Percentiles rank a stretch among this genome's conserved stretches.
These are phyloP conservation scores for Lindgomyces ingoldianus DNA, from an alignment of 495 filamentous ascomycete species.

Conservation along the genomic window DNA sequence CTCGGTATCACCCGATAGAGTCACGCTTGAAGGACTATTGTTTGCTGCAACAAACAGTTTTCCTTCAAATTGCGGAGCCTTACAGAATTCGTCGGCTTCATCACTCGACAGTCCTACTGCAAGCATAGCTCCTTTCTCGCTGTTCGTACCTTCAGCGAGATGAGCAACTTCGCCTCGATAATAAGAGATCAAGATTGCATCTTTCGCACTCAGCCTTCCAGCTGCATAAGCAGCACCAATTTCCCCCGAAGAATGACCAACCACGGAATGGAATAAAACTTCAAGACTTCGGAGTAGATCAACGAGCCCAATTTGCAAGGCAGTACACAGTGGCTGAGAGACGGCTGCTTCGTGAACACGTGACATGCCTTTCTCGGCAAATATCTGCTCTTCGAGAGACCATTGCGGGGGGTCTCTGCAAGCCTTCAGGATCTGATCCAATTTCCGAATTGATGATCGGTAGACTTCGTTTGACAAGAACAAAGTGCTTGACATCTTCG, in stretches of 20 bases:
- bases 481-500: conserved; percentile 1
- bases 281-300: conserved; percentile 22
- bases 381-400: conserved; percentile 4
- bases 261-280: conserved; percentile 1
- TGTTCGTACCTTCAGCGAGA: not conserved
- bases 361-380: not conserved
- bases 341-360: not conserved
- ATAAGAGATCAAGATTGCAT: conserved; percentile 49
- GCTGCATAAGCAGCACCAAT: conserved; percentile 25
- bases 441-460: not conserved
- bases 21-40: conserved; percentile 13
- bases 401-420: conserved; percentile 4
- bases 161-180: conserved; percentile 37
- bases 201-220: conserved; percentile 34
- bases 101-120: conserved; percentile 1
- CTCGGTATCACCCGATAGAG: conserved; percentile 13
- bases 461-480: not conserved
- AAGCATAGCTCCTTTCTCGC: conserved; percentile 14
- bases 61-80: not conserved
- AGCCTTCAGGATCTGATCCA: not conserved
- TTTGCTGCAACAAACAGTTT: not conserved
- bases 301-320: conserved; percentile 34
- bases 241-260: conserved; percentile 26
- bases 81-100: not conserved
- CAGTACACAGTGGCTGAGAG: conserved; percentile 42